A percentile compares a stretch with the other conserved stretches of the same genome.
These are phyloP conservation scores for Pichia exigua DNA, from an alignment of 805 yeast genomes.

Conservation along the genomic window DNA sequence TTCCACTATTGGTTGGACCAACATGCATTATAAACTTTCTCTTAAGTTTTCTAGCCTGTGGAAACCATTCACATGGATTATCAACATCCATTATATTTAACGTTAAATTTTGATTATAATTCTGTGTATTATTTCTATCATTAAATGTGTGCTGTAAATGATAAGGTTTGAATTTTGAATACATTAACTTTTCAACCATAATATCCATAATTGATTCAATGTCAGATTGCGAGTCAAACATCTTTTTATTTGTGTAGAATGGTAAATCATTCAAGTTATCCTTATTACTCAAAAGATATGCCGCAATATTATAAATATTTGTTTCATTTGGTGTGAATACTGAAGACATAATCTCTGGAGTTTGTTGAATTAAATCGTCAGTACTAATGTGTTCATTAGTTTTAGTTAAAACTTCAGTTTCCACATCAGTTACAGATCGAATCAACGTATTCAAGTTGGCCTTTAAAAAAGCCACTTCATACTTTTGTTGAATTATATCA, in stretches of 20 bases:
- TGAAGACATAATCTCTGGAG: slow-evolving; percentile 4
- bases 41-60: slow-evolving; percentile 71
- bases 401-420: slow-evolving; percentile 5
- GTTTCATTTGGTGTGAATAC: slow-evolving; percentile 12
- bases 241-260: slow-evolving; percentile 2
- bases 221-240: neutral
- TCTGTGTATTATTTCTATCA: slow-evolving; percentile 25
- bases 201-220: slow-evolving; percentile 15
- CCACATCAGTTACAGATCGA: slow-evolving; percentile 4
- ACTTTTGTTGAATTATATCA: slow-evolving; percentile 9
- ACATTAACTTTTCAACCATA: slow-evolving; percentile 23
- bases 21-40: slow-evolving; percentile 85
- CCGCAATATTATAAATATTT: slow-evolving; percentile 2
- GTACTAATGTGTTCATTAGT: slow-evolving; percentile 2
- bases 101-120: slow-evolving; percentile 28
- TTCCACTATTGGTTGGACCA: slow-evolving; percentile 97
- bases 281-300: slow-evolving; percentile 11
- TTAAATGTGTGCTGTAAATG: slow-evolving; percentile 21
- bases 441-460: slow-evolving; percentile 2
- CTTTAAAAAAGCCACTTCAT: slow-evolving; percentile 7
- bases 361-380: slow-evolving; percentile 1
- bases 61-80: slow-evolving; percentile 74
- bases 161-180: slow-evolving; percentile 25
- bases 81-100: slow-evolving; percentile 36
- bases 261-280: slow-evolving; percentile 10